Evolutionary conservation across 805 yeast genomes (phyloP).

Genomic region (Candida argentea): DNA sequence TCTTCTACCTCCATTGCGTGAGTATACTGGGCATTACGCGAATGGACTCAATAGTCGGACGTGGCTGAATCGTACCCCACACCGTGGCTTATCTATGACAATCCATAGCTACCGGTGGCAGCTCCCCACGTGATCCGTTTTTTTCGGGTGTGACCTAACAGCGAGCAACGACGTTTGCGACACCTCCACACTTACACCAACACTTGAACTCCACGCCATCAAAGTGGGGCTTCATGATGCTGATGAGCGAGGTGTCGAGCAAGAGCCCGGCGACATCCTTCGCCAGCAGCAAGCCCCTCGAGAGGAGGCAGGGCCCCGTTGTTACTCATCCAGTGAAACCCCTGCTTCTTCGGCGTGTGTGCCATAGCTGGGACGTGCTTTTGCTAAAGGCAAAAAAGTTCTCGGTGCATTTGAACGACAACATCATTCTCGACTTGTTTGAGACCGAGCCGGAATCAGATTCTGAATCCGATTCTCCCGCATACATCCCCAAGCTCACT

Average conservation of each 20-base stretch:
- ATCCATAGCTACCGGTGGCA: constrained; percentile 49
- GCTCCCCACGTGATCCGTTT: no score
- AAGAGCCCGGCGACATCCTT: constrained; percentile 1
- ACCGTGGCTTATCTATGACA: constrained; percentile 72
- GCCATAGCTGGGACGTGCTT: constrained; percentile 38
- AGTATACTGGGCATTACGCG: constrained; percentile 55
- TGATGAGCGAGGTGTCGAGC: background rate
- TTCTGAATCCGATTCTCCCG: constrained; percentile 6
- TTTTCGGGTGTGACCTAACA: no score
- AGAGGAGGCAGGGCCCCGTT: no score
- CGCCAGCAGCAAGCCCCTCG: constrained; percentile 1
- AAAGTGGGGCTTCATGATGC: background rate
- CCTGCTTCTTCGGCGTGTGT: constrained; percentile 21
- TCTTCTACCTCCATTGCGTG: constrained; percentile 58
- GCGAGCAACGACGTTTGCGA: no score
- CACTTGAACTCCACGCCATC: background rate
- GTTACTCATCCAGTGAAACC: constrained; percentile 29
- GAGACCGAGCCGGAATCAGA: no score
- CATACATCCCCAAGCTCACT: constrained; percentile 8
- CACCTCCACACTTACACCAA: background rate
- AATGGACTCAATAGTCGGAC: constrained; percentile 65
- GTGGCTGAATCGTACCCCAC: constrained; percentile 47
- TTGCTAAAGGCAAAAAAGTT: constrained; percentile 37
- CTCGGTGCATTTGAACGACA: constrained; percentile 40
- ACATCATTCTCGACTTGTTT: constrained; percentile 21